Percentiles rank a stretch among this genome's conserved stretches.
Conservation (phyloP, 2,329 filamentous ascomycete species). For the Fusarium succisae region DNA sequence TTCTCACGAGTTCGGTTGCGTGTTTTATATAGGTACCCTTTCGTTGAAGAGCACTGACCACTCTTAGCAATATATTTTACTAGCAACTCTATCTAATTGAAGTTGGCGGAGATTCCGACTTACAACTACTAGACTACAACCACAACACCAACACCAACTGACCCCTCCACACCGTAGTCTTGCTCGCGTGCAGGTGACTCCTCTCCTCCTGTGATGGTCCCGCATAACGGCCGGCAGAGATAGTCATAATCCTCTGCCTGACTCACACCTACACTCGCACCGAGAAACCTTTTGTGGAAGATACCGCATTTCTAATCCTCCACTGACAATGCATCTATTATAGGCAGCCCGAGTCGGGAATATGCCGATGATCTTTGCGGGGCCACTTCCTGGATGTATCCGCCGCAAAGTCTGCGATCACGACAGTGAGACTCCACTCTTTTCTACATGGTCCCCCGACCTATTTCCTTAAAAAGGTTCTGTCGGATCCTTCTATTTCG, state of each 20-base stretch:
- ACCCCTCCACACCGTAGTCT: constrained; percentile 6
- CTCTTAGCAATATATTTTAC: not conserved
- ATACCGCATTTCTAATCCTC: not conserved
- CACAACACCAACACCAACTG: not conserved
- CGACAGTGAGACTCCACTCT: constrained; percentile 38
- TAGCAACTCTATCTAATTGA: not conserved
- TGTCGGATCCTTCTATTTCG: not conserved
- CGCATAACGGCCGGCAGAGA: not conserved
- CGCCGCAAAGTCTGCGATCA: constrained; percentile 38
- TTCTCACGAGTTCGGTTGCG: constrained; percentile 13
- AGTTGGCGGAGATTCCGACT: not conserved
- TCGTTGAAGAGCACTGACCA: not conserved
- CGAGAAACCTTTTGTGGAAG: not conserved
- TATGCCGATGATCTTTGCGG: constrained; percentile 23
- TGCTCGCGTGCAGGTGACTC: constrained; percentile 18
- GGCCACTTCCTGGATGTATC: constrained; percentile 10
- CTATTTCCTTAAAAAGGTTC: constrained; percentile 8
- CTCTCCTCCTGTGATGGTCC: constrained; percentile 4
- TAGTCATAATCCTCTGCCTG: not conserved
- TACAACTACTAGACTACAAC: not conserved
- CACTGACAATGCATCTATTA: constrained; percentile 1
- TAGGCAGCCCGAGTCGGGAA: constrained; percentile 18
- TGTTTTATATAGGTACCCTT: not conserved
- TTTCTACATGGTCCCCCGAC: not conserved
- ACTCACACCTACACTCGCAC: constrained; percentile 12